Evolutionary conservation across 352 stramenopile species (phyloP), one percentile per base, ranked within the genome.

Genomic region (Phytophthora agathidicida): DNA sequence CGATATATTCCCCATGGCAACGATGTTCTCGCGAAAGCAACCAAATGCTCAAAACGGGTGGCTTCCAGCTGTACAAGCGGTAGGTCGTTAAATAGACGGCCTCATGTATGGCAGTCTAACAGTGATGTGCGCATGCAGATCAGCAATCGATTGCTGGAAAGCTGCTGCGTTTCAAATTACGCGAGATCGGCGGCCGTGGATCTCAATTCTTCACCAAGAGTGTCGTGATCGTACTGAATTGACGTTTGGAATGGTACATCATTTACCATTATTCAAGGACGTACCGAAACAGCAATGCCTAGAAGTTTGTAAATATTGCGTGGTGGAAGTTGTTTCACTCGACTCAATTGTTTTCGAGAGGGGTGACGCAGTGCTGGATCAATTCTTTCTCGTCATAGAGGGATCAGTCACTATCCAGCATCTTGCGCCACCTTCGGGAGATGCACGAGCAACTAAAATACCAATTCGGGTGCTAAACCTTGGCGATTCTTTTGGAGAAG

Each of bases 401-500:
- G 77, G 77, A 3, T 45, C 54, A 4, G 48, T 86, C 2, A 49
- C 44, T 6, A 44, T 86, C 24, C 60, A 86, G 20, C 76, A 86
- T 6, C 13, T 44, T 17, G 41, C 22, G 14, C 3, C 37, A 16
- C 31, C 31, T n/a, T 23, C 26, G 3, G 38, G 24, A 27, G 54
- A 68, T 50, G 46, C 8, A 6, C 36, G 37, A 6, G 17, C 46
- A n/a, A 39, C 65, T 2, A 70, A 64, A 42, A 41, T 84, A 5
- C 53, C 27, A 2, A 56, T 86, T 22, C 68, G 71, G 13, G 54
- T 64, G 0, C 33, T 82, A 22, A 44, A 56, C 31, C 22, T 43
- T 9, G 76, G 73, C 1, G 65, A 69, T n/a, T 58, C 75, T 2
- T 84, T 81, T 55, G 76, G 76, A 3, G 76, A 86, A 38, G 80